These are phyloP conservation scores for Cercis canadensis DNA, from an alignment of 306 rosid species.

Conservation along the genomic window DNA sequence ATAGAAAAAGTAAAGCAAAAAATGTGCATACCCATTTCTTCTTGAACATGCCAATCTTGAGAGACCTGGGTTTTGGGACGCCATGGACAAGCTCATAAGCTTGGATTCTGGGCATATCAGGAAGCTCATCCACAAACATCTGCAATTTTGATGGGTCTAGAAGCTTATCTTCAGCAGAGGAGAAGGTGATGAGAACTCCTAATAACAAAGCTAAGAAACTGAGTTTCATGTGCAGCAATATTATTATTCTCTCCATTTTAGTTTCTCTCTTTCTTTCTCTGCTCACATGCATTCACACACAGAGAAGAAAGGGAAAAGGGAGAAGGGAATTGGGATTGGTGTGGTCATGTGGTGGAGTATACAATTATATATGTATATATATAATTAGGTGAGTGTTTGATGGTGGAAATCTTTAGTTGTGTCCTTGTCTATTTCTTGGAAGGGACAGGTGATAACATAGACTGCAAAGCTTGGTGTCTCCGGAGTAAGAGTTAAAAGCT, in stretches of 20 bases:
- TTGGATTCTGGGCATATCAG: slow-evolving; percentile 56
- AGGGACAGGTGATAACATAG: no score
- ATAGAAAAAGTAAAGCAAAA: background rate
- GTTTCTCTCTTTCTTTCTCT: background rate
- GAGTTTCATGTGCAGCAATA: slow-evolving; percentile 12
- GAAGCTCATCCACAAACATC: slow-evolving; percentile 83
- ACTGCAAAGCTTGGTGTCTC: no score
- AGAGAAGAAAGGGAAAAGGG: background rate
- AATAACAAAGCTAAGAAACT: slow-evolving; percentile 12
- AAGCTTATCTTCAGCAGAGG: slow-evolving; percentile 45
- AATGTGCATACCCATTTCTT: slow-evolving; percentile 64
- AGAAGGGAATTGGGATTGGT: background rate
- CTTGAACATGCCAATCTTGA: slow-evolving; percentile 75
- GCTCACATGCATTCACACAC: slow-evolving; percentile 10
- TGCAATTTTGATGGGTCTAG: slow-evolving; percentile 45
- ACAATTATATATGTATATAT: no score
- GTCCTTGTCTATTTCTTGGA: no score
- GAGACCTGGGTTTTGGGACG: slow-evolving; percentile 53
- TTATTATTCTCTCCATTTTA: slow-evolving; percentile 27
- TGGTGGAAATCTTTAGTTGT: slow-evolving; percentile 5
- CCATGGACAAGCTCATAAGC: slow-evolving; percentile 50
- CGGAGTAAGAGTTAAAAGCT: no score
- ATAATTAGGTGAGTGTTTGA: background rate
- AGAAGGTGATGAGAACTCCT: background rate
- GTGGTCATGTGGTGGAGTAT: no score